Conservation (phyloP, 805 yeast species). For the Komagataella phaffii region DNA sequence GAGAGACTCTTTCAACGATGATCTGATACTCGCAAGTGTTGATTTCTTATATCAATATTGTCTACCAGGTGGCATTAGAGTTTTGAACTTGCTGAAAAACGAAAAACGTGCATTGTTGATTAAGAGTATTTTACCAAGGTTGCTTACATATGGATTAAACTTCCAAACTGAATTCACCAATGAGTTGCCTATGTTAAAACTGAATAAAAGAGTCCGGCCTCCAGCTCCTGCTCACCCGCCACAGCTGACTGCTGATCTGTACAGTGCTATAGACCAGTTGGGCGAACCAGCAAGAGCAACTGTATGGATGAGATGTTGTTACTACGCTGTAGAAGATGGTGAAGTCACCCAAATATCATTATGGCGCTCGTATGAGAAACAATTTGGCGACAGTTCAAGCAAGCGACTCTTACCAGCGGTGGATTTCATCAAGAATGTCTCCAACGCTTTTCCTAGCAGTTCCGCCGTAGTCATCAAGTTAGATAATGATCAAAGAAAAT, state of each 20-base stretch:
- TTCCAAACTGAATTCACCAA: constrained; percentile 20
- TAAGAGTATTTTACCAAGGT: constrained; percentile 45
- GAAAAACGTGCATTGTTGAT: constrained; percentile 36
- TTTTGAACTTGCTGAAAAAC: constrained; percentile 35
- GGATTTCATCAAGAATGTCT: constrained; percentile 90
- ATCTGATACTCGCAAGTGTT: constrained; percentile 56
- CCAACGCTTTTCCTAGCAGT: constrained; percentile 75
- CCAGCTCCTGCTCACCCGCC: constrained; percentile 59
- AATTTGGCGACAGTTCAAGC: constrained; percentile 43
- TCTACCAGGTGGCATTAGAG: constrained; percentile 46
- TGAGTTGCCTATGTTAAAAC: constrained; percentile 21
- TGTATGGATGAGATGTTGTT: constrained; percentile 87
- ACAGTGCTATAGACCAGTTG: constrained; percentile 45
- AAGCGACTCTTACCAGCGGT: constrained; percentile 79
- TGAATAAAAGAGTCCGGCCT: constrained; percentile 47
- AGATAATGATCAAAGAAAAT: constrained; percentile 55
- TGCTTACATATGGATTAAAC: constrained; percentile 36
- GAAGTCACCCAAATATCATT: constrained; percentile 92
- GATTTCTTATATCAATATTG: constrained; percentile 77
- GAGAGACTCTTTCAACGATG: constrained; percentile 36
- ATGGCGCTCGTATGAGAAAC: constrained; percentile 90
- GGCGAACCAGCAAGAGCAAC: constrained; percentile 88
- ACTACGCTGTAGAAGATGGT: constrained; percentile 61
- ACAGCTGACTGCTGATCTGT: constrained; percentile 32
- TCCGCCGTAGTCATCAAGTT: constrained; percentile 84